These are phyloP conservation scores for Rhodomyrtus tomentosa DNA, from an alignment of 345 rosid species.

Conservation along the genomic window DNA sequence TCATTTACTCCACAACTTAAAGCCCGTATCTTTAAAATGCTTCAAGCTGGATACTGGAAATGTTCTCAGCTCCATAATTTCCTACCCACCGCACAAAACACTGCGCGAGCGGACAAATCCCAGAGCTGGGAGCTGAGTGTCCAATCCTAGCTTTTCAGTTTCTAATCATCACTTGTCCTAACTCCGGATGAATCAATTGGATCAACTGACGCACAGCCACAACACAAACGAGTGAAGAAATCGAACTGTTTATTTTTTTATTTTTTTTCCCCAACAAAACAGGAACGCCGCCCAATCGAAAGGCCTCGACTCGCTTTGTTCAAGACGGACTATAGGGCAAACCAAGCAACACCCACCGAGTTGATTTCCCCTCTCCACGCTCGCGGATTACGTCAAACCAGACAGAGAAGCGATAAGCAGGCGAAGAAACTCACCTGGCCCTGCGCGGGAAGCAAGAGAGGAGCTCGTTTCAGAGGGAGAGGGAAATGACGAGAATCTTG, in stretches of 20 bases:
- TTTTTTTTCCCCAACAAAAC: neutral
- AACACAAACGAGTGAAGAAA: neutral
- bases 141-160: neutral
- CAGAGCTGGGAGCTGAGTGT: neutral
- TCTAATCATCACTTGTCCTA: neutral
- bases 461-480: neutral
- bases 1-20: neutral
- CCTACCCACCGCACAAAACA: neutral
- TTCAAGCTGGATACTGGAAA: neutral
- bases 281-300: neutral
- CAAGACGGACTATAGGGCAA: neutral
- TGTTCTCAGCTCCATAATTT: neutral
- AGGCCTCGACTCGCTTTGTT: neutral
- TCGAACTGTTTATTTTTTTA: neutral
- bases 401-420: neutral
- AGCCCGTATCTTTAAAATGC: neutral
- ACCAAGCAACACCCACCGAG: neutral
- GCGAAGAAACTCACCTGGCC: neutral
- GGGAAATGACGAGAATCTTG: neutral
- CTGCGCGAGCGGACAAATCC: neutral
- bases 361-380: neutral
- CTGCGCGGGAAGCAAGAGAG: neutral
- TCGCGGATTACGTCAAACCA: neutral
- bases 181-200: neutral
- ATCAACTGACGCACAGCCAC: neutral